Base-by-base conservation (phyloP, 2,329 filamentous ascomycete species). In the Monilinia aucupariae region DNA sequence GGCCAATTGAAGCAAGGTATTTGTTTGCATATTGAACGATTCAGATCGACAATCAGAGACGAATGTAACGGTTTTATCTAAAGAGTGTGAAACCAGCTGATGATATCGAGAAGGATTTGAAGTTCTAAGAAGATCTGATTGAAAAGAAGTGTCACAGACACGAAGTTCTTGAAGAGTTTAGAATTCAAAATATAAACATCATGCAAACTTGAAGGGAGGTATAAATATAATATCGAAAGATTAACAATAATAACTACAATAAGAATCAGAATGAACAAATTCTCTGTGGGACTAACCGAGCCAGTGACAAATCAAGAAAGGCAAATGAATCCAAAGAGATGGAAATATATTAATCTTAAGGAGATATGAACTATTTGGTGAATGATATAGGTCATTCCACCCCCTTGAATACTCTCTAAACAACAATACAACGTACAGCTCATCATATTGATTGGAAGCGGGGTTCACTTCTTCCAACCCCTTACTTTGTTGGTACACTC, bases 341-440 rank as follows among this genome's bases (percentile, higher is more conserved):
- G 34, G 15, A 8, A 3, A 10, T n/a, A 17, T 22, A 20, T 25
- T 37, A 58, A 47, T 58, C 8, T 56, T 34, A 32, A 15, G 20
- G n/a, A 34, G n/a, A 2, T 22, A 58, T 25, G 43, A 47, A 20
- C 25, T 32, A 6, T 37, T 47, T 37, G 54, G 54, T 58, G 54
- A 58, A 58, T 58, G 54, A 47, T 17, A n/a, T 20, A 47, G 43
- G 41, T 58, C 54, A 58, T 58, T 58, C 54, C 54, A 58, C 54
- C 54, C 22, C 41, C 27, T 47, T n/a, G 13, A 43, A n/a, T 25
- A 58, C 47, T 27, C 12, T 34, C n/a, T 17, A 25, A 34, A 58
- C 0, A 22, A 25, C 20, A 58, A 45, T 47, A 47, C 7, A 48
- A 47, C n/a, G n/a, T 22, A 58, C n/a, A 34, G 17, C 20, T n/a